phyloP scores from a whole-genome alignment of 371 early-diverging fungal genomes.

The Thermomucor indicae-seudaticae region DNA sequence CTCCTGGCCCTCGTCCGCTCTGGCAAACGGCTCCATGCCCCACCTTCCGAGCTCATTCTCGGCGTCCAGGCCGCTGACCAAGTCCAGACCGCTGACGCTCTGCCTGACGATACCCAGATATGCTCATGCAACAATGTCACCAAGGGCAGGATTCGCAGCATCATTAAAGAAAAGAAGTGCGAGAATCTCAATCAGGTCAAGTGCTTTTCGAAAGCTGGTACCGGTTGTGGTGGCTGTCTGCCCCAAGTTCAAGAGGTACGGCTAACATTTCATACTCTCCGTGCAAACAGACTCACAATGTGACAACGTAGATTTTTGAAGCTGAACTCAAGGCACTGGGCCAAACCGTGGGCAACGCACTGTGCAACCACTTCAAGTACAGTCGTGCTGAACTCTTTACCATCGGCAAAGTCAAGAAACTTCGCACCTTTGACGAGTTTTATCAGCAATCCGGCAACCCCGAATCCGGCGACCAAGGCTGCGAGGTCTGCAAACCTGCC shows the following conservation, averaged over 20 bases:
- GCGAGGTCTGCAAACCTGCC: conserved; percentile 65
- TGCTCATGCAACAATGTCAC: conserved; percentile 71
- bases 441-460: conserved; percentile 39
- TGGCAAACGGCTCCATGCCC: conserved; percentile 38
- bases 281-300: background rate
- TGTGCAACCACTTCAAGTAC: conserved; percentile 62
- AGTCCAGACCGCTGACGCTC: conserved; percentile 35
- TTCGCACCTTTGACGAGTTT: conserved; percentile 48
- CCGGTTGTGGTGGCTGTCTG: conserved; percentile 64
- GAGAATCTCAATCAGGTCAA: conserved; percentile 54
- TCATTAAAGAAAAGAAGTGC: conserved; percentile 40
- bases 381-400: conserved; percentile 61
- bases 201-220: conserved; percentile 53
- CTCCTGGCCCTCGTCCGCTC: conserved; percentile 49
- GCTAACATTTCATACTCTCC: background rate
- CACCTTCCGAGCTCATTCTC: conserved; percentile 58
- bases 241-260: conserved; percentile 39
- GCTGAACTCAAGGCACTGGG: conserved; percentile 57
- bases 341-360: conserved; percentile 39
- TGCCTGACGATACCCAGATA: conserved; percentile 65
- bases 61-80: conserved; percentile 33
- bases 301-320: conserved; percentile 42
- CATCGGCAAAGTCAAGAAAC: conserved; percentile 54
- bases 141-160: conserved; percentile 49
- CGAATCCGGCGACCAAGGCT: conserved; percentile 29